Evolutionary conservation across 805 yeast species (phyloP).

Genomic region (Candida gorgasii): DNA sequence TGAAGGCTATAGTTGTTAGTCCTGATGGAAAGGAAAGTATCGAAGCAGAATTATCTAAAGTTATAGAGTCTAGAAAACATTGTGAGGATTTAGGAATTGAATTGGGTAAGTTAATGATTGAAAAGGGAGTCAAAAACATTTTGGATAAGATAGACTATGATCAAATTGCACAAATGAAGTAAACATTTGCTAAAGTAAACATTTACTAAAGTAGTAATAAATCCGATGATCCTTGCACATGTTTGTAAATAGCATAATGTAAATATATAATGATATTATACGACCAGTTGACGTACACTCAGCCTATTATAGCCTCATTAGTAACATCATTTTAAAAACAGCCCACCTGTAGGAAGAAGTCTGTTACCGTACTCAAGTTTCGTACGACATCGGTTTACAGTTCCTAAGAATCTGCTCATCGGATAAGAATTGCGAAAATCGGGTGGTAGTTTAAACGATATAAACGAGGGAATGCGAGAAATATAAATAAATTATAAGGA

Average conservation of each 20-base stretch:
- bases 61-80: slow-evolving; percentile 51
- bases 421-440: slow-evolving; percentile 8
- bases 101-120: slow-evolving; percentile 66
- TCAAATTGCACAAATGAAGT: slow-evolving; percentile 36
- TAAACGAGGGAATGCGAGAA: slow-evolving; percentile 8
- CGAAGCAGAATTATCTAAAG: slow-evolving; percentile 48
- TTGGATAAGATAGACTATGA: slow-evolving; percentile 77
- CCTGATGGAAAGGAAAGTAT: slow-evolving; percentile 79
- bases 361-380: background rate
- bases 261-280: background rate
- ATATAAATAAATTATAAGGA: slow-evolving; percentile 4
- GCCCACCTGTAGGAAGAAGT: no score
- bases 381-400: background rate
- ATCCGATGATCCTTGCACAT: no score
- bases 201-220: no score
- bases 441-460: slow-evolving; percentile 6
- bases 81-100: slow-evolving; percentile 69
- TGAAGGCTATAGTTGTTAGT: slow-evolving; percentile 76
- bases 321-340: no score
- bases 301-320: no score
- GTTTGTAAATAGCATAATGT: background rate
- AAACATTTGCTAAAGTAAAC: no score
- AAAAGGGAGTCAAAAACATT: slow-evolving; percentile 79
- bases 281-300: no score
- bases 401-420: slow-evolving; percentile 5